Percentiles rank a stretch among this genome's conserved stretches.
phyloP scores from a whole-genome alignment of 257 asterid species.

The Lavandula angustifolia region DNA sequence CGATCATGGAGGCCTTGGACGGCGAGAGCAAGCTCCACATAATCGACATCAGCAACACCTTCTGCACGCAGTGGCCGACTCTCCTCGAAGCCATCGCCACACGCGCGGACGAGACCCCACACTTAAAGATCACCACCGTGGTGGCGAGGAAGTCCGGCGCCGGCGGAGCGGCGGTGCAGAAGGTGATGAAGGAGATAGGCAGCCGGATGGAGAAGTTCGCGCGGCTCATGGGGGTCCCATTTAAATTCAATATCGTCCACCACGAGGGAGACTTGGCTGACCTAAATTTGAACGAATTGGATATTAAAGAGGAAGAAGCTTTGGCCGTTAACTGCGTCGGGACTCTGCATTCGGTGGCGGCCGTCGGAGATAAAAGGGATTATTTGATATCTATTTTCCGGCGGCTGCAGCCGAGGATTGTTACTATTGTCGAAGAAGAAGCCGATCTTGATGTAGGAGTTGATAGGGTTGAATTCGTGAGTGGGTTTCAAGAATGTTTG shows the following conservation, averaged over 20 bases:
- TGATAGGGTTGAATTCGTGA: conserved; percentile 63
- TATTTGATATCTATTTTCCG: conserved; percentile 53
- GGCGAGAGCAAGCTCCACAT: conserved; percentile 77
- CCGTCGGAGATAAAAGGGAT: conserved; percentile 54
- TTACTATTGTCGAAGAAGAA: conserved; percentile 84
- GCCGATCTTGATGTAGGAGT: conserved; percentile 75
- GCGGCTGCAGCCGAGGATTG: conserved; percentile 62
- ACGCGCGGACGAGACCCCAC: conserved; percentile 85
- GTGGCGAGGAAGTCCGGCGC: conserved; percentile 41
- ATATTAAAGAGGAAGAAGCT: conserved; percentile 68
- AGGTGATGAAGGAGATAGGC: conserved; percentile 85
- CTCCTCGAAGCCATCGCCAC: conserved; percentile 94
- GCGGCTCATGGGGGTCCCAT: conserved; percentile 95
- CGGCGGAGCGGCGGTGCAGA: conserved; percentile 46
- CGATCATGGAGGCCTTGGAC: conserved; percentile 90
- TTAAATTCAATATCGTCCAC: conserved; percentile 59
- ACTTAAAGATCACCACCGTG: conserved; percentile 72
- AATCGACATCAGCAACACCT: conserved; percentile 78
- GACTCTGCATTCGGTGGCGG: conserved; percentile 59
- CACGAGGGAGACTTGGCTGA: conserved; percentile 81
- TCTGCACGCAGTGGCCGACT: conserved; percentile 99
- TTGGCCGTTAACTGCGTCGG: conserved; percentile 81
- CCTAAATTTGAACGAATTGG: conserved; percentile 50
- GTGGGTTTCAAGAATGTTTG: conserved; percentile 73
- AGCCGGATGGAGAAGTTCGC: conserved; percentile 90